Evolutionary conservation across 805 yeast genomes (phyloP), one percentile per base, ranked within the genome.

Genomic region (Barnettozyma sp.): DNA sequence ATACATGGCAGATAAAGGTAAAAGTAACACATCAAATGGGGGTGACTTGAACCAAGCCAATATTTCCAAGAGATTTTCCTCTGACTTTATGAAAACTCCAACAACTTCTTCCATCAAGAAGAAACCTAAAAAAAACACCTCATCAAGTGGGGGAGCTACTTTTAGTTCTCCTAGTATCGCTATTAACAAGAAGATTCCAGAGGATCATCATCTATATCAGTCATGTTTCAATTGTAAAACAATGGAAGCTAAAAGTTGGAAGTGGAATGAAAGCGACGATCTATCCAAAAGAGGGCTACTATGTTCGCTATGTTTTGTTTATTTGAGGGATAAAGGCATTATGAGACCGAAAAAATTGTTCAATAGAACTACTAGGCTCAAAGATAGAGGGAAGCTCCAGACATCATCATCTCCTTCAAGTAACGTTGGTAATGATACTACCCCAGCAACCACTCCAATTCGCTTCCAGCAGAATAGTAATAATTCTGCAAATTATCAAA

Each of bases 181-280:
- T 11, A 23, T n/a, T 36, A 30, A 31, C 27, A 34, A 18, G 18
- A 28, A 33, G 11, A 32, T 33, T 10, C 41, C 41, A 10, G 43
- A 41, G 27, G 42, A 44, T 12, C 42, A 42, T 32, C 42, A 44
- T 21, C 19, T 36, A 11, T 34, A 50, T 18, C 52, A 50, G 24
- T 37, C 48, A 10, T 50, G 55, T 34, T 40, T 44, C 40, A 52
- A 52, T 25, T 53, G 58, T 38, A 43, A 46, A 22, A 44, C 54
- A 1, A 20, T 32, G n/a, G 45, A 48, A 11, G 47, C 55, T 2
- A 49, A 49, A 30, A 48, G 42, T 15, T 53, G 58, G 58, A 48
- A 47, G 37, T 52, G 53, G 54, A 45, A 44, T 42, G 49, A 51
- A 31, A 38, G 40, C 34, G 49, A 45, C 2, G 55, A 51, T 20